Evolutionary conservation across 2,329 filamentous ascomycete genomes (phyloP).

Genomic region (Xylariomycetidae sp.): DNA sequence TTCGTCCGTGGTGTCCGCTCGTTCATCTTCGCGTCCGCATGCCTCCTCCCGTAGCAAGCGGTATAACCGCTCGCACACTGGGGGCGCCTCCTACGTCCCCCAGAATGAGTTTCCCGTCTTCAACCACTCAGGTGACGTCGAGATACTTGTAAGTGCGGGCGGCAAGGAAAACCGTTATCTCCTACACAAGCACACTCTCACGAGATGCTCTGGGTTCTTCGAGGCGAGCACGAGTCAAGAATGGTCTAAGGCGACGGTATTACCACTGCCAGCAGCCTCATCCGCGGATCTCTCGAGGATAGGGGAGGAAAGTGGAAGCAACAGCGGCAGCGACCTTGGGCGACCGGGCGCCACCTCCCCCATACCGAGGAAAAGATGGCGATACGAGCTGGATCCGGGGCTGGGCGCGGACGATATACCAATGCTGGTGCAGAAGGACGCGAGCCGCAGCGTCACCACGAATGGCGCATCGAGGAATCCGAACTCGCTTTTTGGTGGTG

Average conservation of each 20-base stretch:
- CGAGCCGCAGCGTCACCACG: constrained; percentile 17
- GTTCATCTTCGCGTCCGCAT: constrained; percentile 48
- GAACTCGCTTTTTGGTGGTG: constrained; percentile 52
- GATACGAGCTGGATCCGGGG: constrained; percentile 80
- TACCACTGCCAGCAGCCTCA: constrained; percentile 28
- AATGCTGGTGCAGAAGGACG: constrained; percentile 79
- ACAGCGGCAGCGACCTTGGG: constrained; percentile 29
- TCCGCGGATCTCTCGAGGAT: constrained; percentile 47
- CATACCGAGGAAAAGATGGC: constrained; percentile 61
- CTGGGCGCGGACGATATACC: constrained; percentile 69
- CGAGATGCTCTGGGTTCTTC: constrained; percentile 90
- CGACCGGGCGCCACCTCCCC: constrained; percentile 30
- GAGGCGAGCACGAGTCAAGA: constrained; percentile 76
- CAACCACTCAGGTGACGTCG: constrained; percentile 83
- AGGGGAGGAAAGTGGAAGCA: constrained; percentile 36
- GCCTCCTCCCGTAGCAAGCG: constrained; percentile 53
- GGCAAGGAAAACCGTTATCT: constrained; percentile 77
- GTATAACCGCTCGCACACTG: constrained; percentile 75
- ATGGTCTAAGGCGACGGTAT: constrained; percentile 52
- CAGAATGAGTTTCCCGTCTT: constrained; percentile 94
- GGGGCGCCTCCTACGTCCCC: constrained; percentile 60
- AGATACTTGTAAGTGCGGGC: constrained; percentile 65
- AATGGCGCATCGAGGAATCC: constrained; percentile 16
- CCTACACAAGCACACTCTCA: constrained; percentile 78
- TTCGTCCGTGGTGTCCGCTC: constrained; percentile 59